phyloP scores from a whole-genome alignment of 495 filamentous ascomycete species.

The Penicillium macrosclerotiorum region DNA sequence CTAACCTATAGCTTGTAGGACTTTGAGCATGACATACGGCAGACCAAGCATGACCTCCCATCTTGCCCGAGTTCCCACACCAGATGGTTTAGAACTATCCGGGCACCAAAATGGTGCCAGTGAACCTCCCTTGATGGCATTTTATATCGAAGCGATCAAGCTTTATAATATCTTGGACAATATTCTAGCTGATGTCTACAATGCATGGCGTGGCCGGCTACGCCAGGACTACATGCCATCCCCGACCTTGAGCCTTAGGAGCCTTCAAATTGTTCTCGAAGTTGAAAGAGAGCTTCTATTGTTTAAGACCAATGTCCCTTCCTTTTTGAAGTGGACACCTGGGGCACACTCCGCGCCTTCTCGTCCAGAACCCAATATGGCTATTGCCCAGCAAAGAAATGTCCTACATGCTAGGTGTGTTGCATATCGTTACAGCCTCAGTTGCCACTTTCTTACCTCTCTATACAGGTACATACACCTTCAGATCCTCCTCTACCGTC shows the following conservation, averaged over 20 bases:
- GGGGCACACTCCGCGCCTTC: neutral
- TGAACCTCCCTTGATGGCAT: conserved; percentile 18
- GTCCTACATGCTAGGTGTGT: conserved; percentile 34
- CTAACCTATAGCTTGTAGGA: conserved; percentile 18
- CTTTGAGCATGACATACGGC: conserved; percentile 46
- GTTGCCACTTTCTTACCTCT: neutral
- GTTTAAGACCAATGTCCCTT: conserved; percentile 29
- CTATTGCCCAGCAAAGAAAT: conserved; percentile 28
- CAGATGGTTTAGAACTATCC: conserved; percentile 3
- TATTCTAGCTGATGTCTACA: conserved; percentile 38
- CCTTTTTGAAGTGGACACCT: conserved; percentile 32
- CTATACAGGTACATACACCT: conserved; percentile 35
- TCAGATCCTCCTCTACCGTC: conserved; percentile 40
- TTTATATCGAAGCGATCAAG: conserved; percentile 35
- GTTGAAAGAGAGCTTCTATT: conserved; percentile 31
- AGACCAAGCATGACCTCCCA: conserved; percentile 41
- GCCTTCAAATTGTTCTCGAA: conserved; percentile 34
- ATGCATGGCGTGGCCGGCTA: conserved; percentile 22
- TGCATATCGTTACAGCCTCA: neutral
- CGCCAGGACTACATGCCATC: conserved; percentile 2
- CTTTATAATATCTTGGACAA: conserved; percentile 36
- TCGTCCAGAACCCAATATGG: conserved; percentile 10
- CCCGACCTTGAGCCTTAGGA: conserved; percentile 7
- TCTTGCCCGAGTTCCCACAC: conserved; percentile 19
- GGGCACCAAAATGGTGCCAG: conserved; percentile 4